Conservation (phyloP, 2,329 filamentous ascomycete species). For the Chaetomium sp. region DNA sequence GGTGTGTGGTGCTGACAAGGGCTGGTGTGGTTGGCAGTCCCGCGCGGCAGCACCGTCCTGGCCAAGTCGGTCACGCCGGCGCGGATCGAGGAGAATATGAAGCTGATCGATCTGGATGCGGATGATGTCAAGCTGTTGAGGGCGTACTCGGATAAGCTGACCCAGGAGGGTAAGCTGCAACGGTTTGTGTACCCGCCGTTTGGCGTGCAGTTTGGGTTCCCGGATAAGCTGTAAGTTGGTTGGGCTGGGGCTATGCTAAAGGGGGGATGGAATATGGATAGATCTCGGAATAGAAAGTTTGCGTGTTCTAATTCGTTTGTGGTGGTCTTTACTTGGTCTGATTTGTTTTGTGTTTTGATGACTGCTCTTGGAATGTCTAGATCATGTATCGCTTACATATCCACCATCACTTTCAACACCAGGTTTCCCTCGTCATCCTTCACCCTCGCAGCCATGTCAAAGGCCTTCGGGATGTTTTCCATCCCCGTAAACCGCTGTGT, state of each 20-base stretch:
- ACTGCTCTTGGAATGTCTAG: neutral
- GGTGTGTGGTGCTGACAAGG: conserved; percentile 8
- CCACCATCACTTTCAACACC: conserved; percentile 66
- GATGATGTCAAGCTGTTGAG: conserved; percentile 62
- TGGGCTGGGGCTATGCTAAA: neutral
- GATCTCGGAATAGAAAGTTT: conserved; percentile 11
- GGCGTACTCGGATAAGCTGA: conserved; percentile 56
- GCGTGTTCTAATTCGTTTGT: neutral
- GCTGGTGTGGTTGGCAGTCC: conserved; percentile 50
- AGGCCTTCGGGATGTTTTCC: conserved; percentile 64
- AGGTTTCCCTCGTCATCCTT: conserved; percentile 69
- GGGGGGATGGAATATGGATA: neutral
- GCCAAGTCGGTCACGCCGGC: conserved; percentile 71
- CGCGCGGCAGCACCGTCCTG: conserved; percentile 69
- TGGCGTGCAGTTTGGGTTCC: conserved; percentile 69
- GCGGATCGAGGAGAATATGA: conserved; percentile 70
- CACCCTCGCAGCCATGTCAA: conserved; percentile 71
- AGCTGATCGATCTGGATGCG: conserved; percentile 64
- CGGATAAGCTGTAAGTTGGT: conserved; percentile 57
- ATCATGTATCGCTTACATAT: conserved; percentile 13
- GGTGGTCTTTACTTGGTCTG: neutral
- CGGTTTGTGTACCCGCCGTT: conserved; percentile 71
- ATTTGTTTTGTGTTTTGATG: neutral
- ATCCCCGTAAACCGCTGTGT: conserved; percentile 71
- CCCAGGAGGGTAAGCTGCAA: conserved; percentile 54